phyloP scores from a whole-genome alignment of 345 rosid genomes.

The Lumnitzera littorea region DNA sequence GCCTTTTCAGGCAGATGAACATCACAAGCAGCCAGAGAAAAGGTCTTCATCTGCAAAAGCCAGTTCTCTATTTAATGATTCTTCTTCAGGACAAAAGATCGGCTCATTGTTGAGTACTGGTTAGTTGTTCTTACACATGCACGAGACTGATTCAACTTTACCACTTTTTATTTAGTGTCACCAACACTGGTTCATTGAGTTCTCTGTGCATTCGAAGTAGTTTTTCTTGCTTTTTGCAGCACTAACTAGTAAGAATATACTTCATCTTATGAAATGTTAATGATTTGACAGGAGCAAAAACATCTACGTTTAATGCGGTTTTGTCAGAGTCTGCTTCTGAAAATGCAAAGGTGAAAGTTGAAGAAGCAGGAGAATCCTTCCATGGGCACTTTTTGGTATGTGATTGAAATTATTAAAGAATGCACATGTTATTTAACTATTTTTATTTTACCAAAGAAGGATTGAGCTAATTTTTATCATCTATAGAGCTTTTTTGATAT shows the following conservation, averaged over 20 bases:
- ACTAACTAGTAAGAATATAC: too few relatives aligned
- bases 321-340: slow-evolving; percentile 30
- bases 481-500: neutral
- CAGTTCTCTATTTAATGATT: slow-evolving; percentile 13
- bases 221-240: too few relatives aligned
- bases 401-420: slow-evolving; percentile 1
- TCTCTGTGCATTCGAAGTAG: too few relatives aligned
- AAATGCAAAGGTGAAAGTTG: slow-evolving; percentile 19
- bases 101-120: slow-evolving; percentile 34
- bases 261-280: too few relatives aligned
- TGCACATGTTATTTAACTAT: too few relatives aligned
- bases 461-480: neutral
- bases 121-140: slow-evolving; percentile 18
- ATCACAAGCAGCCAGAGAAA: slow-evolving; percentile 18
- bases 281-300: neutral
- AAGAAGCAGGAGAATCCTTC: slow-evolving; percentile 45
- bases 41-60: slow-evolving; percentile 14
- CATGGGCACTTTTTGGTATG: slow-evolving; percentile 39
- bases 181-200: too few relatives aligned
- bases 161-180: neutral
- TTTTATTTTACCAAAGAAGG: neutral
- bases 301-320: slow-evolving; percentile 4
- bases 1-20: slow-evolving; percentile 25
- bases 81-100: slow-evolving; percentile 28
- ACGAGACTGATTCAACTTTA: neutral